Evolutionary conservation across 2,329 filamentous ascomycete species (phyloP).

Genomic region (Emergomyces africanus): DNA sequence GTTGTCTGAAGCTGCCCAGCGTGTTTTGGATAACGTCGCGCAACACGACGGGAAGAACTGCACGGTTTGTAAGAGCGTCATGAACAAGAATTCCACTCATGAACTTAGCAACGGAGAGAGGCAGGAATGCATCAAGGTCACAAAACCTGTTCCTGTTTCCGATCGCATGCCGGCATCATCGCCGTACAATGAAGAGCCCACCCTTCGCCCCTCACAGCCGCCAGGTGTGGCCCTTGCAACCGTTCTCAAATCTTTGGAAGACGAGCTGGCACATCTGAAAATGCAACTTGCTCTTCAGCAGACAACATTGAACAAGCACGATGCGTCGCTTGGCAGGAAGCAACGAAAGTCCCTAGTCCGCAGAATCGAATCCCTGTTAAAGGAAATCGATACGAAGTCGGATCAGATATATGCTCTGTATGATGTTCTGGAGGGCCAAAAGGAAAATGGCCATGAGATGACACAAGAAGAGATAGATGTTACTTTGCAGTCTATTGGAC

Average conservation of each 20-base stretch:
- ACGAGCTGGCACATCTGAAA: slow-evolving; percentile 67
- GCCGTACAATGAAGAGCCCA: slow-evolving; percentile 40
- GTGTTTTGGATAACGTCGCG: slow-evolving; percentile 30
- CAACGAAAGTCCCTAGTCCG: slow-evolving; percentile 49
- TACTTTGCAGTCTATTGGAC: slow-evolving; percentile 41
- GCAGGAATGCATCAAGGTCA: slow-evolving; percentile 30
- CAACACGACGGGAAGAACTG: slow-evolving; percentile 43
- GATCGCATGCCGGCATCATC: slow-evolving; percentile 30
- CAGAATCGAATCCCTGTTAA: slow-evolving; percentile 49
- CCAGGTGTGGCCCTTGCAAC: slow-evolving; percentile 62
- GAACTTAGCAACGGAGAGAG: slow-evolving; percentile 13
- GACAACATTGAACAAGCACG: slow-evolving; percentile 50
- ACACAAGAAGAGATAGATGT: slow-evolving; percentile 50
- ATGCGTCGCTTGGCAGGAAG: slow-evolving; percentile 53
- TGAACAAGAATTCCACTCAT: slow-evolving; percentile 23
- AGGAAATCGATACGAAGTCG: slow-evolving; percentile 57
- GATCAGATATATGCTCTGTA: slow-evolving; percentile 73
- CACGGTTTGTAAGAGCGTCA: slow-evolving; percentile 40
- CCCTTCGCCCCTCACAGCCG: slow-evolving; percentile 49
- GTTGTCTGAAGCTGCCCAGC: slow-evolving; percentile 28
- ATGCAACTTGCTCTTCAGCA: slow-evolving; percentile 52
- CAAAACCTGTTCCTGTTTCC: slow-evolving; percentile 39
- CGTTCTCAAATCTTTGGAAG: slow-evolving; percentile 70
- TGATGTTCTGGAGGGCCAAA: slow-evolving; percentile 73
- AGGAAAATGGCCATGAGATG: slow-evolving; percentile 51